phyloP scores from a whole-genome alignment of 2,329 filamentous ascomycete genomes.

The Tolypocladium ovalisporum region DNA sequence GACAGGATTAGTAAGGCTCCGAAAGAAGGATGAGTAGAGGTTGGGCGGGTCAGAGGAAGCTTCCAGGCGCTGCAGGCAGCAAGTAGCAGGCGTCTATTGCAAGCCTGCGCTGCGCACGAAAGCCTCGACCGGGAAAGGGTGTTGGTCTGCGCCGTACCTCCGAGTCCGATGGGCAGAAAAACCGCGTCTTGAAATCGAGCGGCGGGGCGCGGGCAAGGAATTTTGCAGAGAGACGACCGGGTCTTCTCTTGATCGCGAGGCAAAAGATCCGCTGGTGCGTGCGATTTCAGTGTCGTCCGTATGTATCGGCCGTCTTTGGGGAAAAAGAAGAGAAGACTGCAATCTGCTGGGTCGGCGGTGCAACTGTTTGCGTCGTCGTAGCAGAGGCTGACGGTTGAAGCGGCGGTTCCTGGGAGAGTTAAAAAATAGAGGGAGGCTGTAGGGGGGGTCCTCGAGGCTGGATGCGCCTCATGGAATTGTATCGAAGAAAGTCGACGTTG shows the following conservation, averaged over 20 bases:
- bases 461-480: conserved; percentile 30
- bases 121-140: not conserved
- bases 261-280: not conserved
- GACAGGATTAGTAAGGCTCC: not conserved
- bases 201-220: conserved; percentile 3
- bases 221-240: too few species aligned
- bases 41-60: conserved; percentile 1
- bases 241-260: too few species aligned
- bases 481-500: conserved; percentile 29
- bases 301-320: not conserved
- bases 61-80: conserved; percentile 1
- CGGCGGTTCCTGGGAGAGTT: conserved; percentile 11
- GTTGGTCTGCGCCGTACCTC: conserved; percentile 1
- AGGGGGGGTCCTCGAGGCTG: conserved; percentile 15
- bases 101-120: not conserved
- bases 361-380: not conserved
- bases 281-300: not conserved
- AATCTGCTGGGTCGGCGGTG: not conserved
- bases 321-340: not conserved
- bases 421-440: conserved; percentile 19
- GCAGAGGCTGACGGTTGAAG: not conserved
- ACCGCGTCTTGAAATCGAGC: not conserved
- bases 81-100: not conserved
- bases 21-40: not conserved
- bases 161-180: not conserved